Percentiles rank a stretch among this genome's conserved stretches.
Conservation (phyloP, 2,329 filamentous ascomycete genomes). For the Cladosporium oxysporum region DNA sequence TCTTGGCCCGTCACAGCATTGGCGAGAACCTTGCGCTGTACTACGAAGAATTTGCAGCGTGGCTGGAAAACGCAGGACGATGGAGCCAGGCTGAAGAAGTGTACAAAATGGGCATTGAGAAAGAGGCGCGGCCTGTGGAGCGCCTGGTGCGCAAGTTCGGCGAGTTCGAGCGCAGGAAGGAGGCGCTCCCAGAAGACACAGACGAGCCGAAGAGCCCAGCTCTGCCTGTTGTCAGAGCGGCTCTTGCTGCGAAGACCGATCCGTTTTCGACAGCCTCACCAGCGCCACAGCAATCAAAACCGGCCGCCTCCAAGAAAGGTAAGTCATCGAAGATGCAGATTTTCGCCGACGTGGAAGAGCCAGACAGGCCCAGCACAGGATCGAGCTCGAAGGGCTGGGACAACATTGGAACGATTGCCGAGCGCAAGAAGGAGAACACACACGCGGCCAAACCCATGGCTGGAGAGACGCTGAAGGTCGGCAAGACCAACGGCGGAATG, state of each 20-base stretch:
- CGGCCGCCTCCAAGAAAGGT: constrained; percentile 59
- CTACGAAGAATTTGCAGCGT: constrained; percentile 95
- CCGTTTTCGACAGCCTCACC: constrained; percentile 61
- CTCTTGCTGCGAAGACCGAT: constrained; percentile 80
- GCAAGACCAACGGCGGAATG: constrained; percentile 73
- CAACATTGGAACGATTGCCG: constrained; percentile 79
- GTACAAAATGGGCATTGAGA: constrained; percentile 84
- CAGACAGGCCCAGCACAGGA: constrained; percentile 58
- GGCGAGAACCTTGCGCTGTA: constrained; percentile 86
- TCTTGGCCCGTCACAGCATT: constrained; percentile 82
- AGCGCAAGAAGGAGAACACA: constrained; percentile 91
- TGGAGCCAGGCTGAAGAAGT: constrained; percentile 94
- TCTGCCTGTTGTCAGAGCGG: constrained; percentile 77
- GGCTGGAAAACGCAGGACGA: constrained; percentile 80
- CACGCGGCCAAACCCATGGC: constrained; percentile 86
- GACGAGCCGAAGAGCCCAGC: constrained; percentile 81
- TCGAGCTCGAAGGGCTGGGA: constrained; percentile 78
- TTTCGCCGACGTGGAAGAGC: constrained; percentile 70
- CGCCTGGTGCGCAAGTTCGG: constrained; percentile 84
- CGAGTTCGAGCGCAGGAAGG: constrained; percentile 81
- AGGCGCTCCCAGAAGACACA: constrained; percentile 62
- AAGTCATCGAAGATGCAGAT: constrained; percentile 83
- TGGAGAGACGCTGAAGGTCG: constrained; percentile 85
- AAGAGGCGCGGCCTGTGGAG: constrained; percentile 79
- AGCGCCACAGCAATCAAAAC: constrained; percentile 46